phyloP scores from a whole-genome alignment of 2,329 filamentous ascomycete species.

The Stromatinia cepivora region DNA sequence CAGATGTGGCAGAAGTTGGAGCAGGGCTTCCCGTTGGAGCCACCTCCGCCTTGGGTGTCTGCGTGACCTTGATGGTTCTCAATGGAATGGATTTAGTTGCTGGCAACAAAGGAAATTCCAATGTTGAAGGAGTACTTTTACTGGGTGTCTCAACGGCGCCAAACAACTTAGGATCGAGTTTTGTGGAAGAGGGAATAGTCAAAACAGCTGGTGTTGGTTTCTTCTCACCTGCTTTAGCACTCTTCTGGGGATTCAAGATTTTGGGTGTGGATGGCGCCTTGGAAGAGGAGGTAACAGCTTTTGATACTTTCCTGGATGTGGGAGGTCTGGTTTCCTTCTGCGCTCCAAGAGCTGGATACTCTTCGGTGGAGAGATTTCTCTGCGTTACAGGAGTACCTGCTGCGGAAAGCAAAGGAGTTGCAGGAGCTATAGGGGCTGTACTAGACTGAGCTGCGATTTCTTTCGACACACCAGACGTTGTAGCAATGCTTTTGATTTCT shows the following conservation, averaged over 20 bases:
- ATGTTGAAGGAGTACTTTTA: conserved; percentile 33
- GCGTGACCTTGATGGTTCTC: conserved; percentile 69
- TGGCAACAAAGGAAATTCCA: conserved; percentile 55
- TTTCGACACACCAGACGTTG: conserved; percentile 50
- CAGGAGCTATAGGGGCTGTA: conserved; percentile 28
- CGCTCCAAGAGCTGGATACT: conserved; percentile 57
- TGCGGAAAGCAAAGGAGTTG: conserved; percentile 49
- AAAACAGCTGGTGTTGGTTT: conserved; percentile 43
- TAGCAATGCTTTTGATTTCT: conserved; percentile 48
- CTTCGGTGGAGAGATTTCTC: conserved; percentile 44
- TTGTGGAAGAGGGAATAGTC: conserved; percentile 44
- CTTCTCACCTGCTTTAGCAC: conserved; percentile 32
- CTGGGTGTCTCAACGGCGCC: conserved; percentile 28
- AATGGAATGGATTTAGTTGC: conserved; percentile 42
- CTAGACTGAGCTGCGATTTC: conserved; percentile 43
- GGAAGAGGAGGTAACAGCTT: conserved; percentile 24
- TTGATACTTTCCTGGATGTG: conserved; percentile 24
- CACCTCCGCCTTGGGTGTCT: conserved; percentile 62
- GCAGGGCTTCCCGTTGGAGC: conserved; percentile 44
- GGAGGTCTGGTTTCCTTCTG: conserved; percentile 36
- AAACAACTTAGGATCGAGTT: conserved; percentile 48
- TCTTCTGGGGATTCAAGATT: conserved; percentile 10
- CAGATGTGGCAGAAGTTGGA: conserved; percentile 40
- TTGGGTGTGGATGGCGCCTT: conserved; percentile 22
- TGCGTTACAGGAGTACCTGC: background rate